Conservation (phyloP, 495 filamentous ascomycete species). For the Talaromyces ruber region DNA sequence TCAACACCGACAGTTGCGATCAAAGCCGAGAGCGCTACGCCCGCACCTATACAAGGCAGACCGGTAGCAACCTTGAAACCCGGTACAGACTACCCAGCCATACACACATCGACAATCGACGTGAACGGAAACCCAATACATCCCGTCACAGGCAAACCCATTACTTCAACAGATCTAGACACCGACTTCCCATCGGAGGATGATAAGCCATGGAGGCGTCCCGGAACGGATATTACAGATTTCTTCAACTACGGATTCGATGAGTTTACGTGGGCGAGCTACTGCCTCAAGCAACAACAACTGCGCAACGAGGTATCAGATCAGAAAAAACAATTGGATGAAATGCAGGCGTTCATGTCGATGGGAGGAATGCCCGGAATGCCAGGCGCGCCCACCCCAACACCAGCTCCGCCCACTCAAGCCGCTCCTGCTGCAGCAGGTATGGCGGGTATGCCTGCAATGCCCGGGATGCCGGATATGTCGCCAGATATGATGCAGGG, state of each 20-base stretch:
- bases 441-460: slow-evolving; percentile 49
- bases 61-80: slow-evolving; percentile 36
- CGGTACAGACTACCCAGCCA: slow-evolving; percentile 52
- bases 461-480: slow-evolving; percentile 65
- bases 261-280: slow-evolving; percentile 96
- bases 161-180: slow-evolving; percentile 66
- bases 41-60: slow-evolving; percentile 25
- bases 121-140: slow-evolving; percentile 75
- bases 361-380: slow-evolving; percentile 69
- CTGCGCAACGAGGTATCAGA: slow-evolving; percentile 63
- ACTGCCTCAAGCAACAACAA: slow-evolving; percentile 79
- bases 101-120: slow-evolving; percentile 74
- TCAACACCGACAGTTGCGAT: slow-evolving; percentile 24
- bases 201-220: slow-evolving; percentile 92
- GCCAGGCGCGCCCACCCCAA: slow-evolving; percentile 46
- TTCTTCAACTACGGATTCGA: slow-evolving; percentile 99
- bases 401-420: slow-evolving; percentile 19
- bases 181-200: slow-evolving; percentile 67
- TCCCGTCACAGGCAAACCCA: slow-evolving; percentile 62
- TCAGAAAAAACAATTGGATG: slow-evolving; percentile 79
- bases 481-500: slow-evolving; percentile 68
- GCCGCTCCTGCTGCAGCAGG: slow-evolving; percentile 22
- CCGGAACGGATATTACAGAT: slow-evolving; percentile 90
- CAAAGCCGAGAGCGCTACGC: slow-evolving; percentile 33
- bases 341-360: slow-evolving; percentile 75